phyloP scores from a whole-genome alignment of 75 land plant species.

The Sequoiadendron giganteum region DNA sequence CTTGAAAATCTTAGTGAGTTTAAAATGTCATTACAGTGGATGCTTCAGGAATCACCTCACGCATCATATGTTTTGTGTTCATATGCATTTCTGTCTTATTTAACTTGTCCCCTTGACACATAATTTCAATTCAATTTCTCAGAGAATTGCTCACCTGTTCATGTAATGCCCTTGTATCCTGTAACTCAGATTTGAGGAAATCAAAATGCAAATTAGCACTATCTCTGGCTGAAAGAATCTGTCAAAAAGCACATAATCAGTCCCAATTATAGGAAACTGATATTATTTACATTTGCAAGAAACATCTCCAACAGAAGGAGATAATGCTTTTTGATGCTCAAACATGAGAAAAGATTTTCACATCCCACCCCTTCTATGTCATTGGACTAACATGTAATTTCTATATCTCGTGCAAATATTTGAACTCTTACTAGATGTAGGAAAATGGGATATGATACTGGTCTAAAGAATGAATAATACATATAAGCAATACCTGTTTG shows the following conservation, averaged over 20 bases:
- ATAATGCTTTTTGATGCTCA: neutral
- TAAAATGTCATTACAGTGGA: neutral
- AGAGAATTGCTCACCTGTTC: slow-evolving; percentile 3
- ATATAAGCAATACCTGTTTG: slow-evolving; percentile 2
- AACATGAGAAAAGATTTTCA: neutral
- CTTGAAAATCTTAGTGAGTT: neutral
- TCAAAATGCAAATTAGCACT: neutral
- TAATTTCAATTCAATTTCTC: neutral
- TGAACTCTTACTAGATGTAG: neutral
- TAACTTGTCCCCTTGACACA: neutral
- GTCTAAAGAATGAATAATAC: neutral
- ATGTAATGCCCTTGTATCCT: slow-evolving; percentile 6
- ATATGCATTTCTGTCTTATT: neutral
- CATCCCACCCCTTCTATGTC: neutral
- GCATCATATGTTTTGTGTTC: neutral
- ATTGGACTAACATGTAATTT: neutral
- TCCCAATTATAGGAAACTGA: neutral
- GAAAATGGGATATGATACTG: neutral
- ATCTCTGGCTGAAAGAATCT: slow-evolving; percentile 6
- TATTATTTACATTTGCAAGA: neutral
- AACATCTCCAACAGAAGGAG: neutral
- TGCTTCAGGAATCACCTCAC: neutral
- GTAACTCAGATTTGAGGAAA: slow-evolving; percentile 11
- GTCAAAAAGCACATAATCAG: neutral
- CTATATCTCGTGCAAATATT: neutral